phyloP scores from a whole-genome alignment of 1,284 basidiomycete species.

The Schizophyllum amplum region DNA sequence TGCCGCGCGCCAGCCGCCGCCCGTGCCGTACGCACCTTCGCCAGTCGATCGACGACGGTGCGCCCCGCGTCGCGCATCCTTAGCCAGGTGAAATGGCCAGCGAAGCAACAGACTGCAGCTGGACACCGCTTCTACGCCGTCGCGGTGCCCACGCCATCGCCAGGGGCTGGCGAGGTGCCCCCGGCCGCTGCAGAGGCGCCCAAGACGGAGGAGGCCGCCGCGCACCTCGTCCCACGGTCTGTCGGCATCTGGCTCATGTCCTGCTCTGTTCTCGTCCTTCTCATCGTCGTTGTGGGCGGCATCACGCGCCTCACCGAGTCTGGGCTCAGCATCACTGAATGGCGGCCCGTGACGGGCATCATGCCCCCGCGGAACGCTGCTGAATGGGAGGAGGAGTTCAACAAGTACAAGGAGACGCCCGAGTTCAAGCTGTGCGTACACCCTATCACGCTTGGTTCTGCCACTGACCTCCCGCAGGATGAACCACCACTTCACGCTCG shows the following conservation, averaged over 20 bases:
- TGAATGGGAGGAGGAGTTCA: conserved; percentile 88
- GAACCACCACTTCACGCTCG: conserved; percentile 80
- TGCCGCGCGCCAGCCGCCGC: not conserved
- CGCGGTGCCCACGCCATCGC: not conserved
- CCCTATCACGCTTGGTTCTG: conserved; percentile 2
- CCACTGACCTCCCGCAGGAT: conserved; percentile 40
- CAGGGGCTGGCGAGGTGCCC: not conserved
- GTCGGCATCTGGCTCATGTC: conserved; percentile 80
- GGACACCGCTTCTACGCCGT: conserved; percentile 1
- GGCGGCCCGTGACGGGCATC: conserved; percentile 90
- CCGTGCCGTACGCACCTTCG: not conserved
- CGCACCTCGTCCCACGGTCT: conserved; percentile 17
- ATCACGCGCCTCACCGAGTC: conserved; percentile 97
- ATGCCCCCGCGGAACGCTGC: conserved; percentile 72
- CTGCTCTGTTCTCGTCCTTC: conserved; percentile 82
- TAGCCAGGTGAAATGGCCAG: not conserved
- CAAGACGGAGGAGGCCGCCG: not conserved
- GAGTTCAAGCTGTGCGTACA: conserved; percentile 84
- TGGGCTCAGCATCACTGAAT: conserved; percentile 96
- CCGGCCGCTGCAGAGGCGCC: not conserved
- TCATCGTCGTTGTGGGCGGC: conserved; percentile 93
- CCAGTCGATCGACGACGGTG: not conserved
- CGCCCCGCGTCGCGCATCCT: not conserved
- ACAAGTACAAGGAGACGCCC: conserved; percentile 92
- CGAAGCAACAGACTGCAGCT: not conserved